Evolutionary conservation across 192 early-diverging fungal species (phyloP), one percentile per base, ranked within the genome.

Genomic region (Pilaira anomala): DNA sequence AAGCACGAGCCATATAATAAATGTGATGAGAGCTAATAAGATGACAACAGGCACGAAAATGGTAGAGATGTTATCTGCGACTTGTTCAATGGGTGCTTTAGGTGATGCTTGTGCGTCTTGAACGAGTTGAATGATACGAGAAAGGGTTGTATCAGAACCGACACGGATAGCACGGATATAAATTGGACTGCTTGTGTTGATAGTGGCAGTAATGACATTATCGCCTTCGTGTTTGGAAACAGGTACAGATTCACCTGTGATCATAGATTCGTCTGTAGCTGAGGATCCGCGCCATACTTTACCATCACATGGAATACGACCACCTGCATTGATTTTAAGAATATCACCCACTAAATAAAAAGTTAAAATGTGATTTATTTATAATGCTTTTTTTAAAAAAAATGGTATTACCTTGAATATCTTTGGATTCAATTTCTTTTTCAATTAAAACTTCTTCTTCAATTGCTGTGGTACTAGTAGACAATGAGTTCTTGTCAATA

Each of bases 191-290:
- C 80, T 63, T 13, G 75, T 48, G 63, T 91, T 92, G 51, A 91
- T 79, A 12, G 89, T 89, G 0, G 87, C 90, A 41, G 78, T 83
- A 42, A 84, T 79, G 22, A 83, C 73, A 61, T 79, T 76, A 42
- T 84, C 76, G 8, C 69, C 79, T 25, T 55, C 48, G 0, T 49
- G 62, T 63, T 91, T 91, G 14, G 69, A 50, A 3, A 88, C 81
- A 9, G 91, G 90, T 16, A 86, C 40, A 0, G 89, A 79, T 74
- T 94, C 92, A 33, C 92, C 92, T 0, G 92, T 94, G 53, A 94
- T 75, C 86, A 91, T 90, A 30, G 81, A 80, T 70, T 92, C 91
- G 61, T 94, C 92, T 2, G 88, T 75, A 29, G 77, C 80, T 0
- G 86, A 80, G 6, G 69, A 65, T 0, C 90, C 90, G n/a, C 62